Base-by-base conservation (phyloP, 345 rosid genomes). In the Eutrema japonicum region DNA sequence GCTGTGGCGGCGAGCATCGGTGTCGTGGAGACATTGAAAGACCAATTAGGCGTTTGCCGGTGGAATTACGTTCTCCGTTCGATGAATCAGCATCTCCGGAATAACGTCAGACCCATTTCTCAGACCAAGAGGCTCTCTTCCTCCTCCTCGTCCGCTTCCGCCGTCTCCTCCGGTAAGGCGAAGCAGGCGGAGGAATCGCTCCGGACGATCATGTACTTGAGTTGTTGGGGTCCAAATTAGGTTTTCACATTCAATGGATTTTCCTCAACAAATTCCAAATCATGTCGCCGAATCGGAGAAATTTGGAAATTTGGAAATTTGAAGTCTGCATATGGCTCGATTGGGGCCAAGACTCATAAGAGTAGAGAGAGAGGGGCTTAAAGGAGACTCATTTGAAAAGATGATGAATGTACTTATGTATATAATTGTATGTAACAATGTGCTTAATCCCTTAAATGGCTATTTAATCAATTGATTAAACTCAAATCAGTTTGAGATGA, bases 151-250 rank as follows among this genome's bases (percentile, higher is more conserved):
- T 68, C 81, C 2, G 56, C 73, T 0, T 74, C 77, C 0, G 62
- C 53, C 27, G 60, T 57, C 0, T 64, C 52, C 2, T 72, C 80
- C 4, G 72, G 41, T 29, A 62, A 56, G n/a, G 14, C 65, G 40
- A 75, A 80, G n/a, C 83, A 43, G n/a, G 64, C 80, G 1, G 86
- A 84, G 56, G 88, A 83, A 56, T 81, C 90, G 0, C 41, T 86
- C 57, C 71, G 83, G 65, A 83, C 60, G 57, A 80, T 87, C 64
- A 85, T 84, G 88, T 86, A 81, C 66, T 79, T 86, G 77, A 81
- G 86, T 73, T 86, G 87, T 61, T 86, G 88, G 91, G 88, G 88
- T 78, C 85, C 90, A 45, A 73, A 68, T 18, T 84, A 18, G 6
- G 10, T 26, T 16, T 16, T 16, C 16, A 16, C 16, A 18, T 48